phyloP scores from a whole-genome alignment of 768 basidiomycete genomes.

The Paxillus involutus region DNA sequence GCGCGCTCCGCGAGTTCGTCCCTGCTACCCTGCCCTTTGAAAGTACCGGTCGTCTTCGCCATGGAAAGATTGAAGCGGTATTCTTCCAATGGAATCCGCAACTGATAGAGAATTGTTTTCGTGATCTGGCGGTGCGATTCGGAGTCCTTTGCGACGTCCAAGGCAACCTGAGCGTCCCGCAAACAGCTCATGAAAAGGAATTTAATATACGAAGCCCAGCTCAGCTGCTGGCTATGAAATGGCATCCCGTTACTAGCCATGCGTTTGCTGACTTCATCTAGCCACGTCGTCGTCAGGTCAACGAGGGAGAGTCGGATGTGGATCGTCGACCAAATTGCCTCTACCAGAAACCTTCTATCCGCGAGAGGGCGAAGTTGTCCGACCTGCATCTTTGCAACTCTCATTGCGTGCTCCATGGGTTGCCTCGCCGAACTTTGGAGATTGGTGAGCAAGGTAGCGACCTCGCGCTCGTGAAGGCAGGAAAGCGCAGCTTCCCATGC shows the following conservation, averaged over 20 bases:
- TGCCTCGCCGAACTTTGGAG: conserved; percentile 36
- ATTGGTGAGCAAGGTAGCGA: conserved; percentile 32
- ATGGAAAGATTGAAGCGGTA: conserved; percentile 49
- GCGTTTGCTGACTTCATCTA: conserved; percentile 32
- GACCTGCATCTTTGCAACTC: conserved; percentile 48
- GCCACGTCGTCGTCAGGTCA: conserved; percentile 42
- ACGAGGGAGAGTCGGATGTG: conserved; percentile 51
- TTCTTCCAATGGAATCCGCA: conserved; percentile 48
- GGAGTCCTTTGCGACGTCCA: conserved; percentile 45
- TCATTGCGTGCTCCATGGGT: conserved; percentile 51
- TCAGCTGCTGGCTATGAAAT: conserved; percentile 26
- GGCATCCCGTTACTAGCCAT: conserved; percentile 15
- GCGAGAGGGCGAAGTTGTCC: conserved; percentile 59
- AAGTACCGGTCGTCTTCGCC: conserved; percentile 21
- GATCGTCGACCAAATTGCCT: conserved; percentile 57
- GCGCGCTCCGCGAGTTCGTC: conserved; percentile 20
- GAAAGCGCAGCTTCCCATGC: conserved; percentile 66
- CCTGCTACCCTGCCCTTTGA: conserved; percentile 17
- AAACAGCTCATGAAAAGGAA: conserved; percentile 49
- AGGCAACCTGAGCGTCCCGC: conserved; percentile 47
- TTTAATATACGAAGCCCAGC: conserved; percentile 47
- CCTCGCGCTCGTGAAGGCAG: conserved; percentile 48
- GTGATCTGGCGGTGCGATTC: conserved; percentile 54
- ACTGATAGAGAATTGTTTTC: conserved; percentile 39
- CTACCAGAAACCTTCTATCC: conserved; percentile 58